phyloP scores from a whole-genome alignment of 148 eudicot genomes.

The Camellia lanceoleosa region DNA sequence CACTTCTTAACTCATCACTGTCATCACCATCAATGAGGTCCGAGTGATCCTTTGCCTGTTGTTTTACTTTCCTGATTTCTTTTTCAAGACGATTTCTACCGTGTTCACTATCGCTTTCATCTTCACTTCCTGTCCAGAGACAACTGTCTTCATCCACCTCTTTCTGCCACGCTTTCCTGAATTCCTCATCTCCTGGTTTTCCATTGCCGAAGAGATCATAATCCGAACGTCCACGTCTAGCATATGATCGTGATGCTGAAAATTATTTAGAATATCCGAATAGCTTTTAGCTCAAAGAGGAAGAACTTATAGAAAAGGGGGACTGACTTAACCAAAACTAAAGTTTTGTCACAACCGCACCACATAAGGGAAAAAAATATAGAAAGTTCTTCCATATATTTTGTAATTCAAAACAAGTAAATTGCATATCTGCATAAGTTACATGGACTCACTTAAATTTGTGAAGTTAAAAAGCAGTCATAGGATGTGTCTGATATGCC shows the following conservation, averaged over 20 bases:
- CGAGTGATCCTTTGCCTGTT: slow-evolving; percentile 66
- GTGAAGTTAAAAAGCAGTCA: no score
- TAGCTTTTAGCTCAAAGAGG: not conserved
- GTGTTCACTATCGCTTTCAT: slow-evolving; percentile 59
- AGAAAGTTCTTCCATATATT: not conserved
- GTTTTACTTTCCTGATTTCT: slow-evolving; percentile 78
- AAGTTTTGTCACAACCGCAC: not conserved
- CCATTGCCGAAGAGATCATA: slow-evolving; percentile 85
- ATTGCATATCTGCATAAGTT: not conserved
- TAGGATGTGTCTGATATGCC: no score
- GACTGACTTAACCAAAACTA: not conserved
- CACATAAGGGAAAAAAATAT: not conserved
- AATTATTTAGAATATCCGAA: not conserved
- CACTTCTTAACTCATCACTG: slow-evolving; percentile 78
- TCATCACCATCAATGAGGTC: slow-evolving; percentile 89
- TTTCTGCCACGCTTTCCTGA: slow-evolving; percentile 81
- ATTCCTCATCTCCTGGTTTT: slow-evolving; percentile 67
- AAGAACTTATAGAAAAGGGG: not conserved
- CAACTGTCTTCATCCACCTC: slow-evolving; percentile 63
- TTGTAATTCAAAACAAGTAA: not conserved
- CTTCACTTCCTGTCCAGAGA: slow-evolving; percentile 95
- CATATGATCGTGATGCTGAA: slow-evolving; percentile 62
- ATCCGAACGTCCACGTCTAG: slow-evolving; percentile 45
- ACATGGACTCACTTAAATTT: not conserved
- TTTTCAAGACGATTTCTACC: slow-evolving; percentile 46